Percentiles rank a stretch among this genome's conserved stretches.
phyloP scores from a whole-genome alignment of 495 filamentous ascomycete species.

The Talaromyces adpressus region DNA sequence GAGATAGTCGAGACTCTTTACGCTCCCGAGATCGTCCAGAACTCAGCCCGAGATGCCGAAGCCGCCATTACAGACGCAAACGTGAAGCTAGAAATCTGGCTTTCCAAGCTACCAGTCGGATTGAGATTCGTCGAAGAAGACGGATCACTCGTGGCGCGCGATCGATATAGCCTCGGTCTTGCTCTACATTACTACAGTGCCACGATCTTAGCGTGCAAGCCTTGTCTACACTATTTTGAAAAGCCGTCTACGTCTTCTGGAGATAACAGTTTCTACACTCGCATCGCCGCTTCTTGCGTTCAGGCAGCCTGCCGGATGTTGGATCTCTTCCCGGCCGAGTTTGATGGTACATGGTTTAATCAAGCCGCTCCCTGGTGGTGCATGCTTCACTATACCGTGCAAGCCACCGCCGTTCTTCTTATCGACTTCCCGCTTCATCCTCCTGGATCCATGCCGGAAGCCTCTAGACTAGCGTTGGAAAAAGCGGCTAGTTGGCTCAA shows the following conservation, averaged over 20 bases:
- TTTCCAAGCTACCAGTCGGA: conserved; percentile 32
- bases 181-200: conserved; percentile 48
- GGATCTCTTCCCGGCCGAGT: conserved; percentile 34
- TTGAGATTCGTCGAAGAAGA: conserved; percentile 26
- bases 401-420: conserved; percentile 46
- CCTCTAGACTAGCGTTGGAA: conserved; percentile 28
- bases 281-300: conserved; percentile 41
- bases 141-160: not conserved
- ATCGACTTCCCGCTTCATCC: conserved; percentile 39
- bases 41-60: conserved; percentile 47
- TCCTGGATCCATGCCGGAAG: conserved; percentile 28
- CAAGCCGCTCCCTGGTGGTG: conserved; percentile 49
- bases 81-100: conserved; percentile 42
- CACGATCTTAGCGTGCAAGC: conserved; percentile 49
- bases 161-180: conserved; percentile 19
- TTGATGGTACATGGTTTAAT: conserved; percentile 32
- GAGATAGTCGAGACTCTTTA: conserved; percentile 45
- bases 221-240: conserved; percentile 37
- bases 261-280: conserved; percentile 40
- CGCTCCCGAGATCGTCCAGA: conserved; percentile 38
- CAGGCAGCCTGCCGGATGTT: conserved; percentile 41
- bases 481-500: conserved; percentile 39
- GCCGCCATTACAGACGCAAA: conserved; percentile 38
- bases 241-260: conserved; percentile 23
- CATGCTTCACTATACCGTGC: conserved; percentile 51